phyloP scores from a whole-genome alignment of 192 early-diverging fungal species.

The Coemansia sp. region DNA sequence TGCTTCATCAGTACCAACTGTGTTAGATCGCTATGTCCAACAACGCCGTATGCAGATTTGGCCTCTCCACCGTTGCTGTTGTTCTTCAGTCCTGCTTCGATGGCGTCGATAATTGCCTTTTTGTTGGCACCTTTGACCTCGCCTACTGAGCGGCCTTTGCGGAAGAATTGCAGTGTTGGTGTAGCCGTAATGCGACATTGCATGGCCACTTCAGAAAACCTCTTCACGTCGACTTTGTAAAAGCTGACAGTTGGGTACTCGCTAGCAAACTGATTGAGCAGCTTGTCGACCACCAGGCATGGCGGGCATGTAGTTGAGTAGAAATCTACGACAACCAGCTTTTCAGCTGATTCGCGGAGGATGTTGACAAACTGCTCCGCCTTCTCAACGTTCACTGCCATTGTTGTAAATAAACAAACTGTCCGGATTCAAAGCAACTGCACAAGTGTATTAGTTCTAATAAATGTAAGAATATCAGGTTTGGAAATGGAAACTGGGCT shows the following conservation, averaged over 20 bases:
- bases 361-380: slow-evolving; percentile 46
- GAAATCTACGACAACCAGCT: slow-evolving; percentile 52
- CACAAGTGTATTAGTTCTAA: background rate
- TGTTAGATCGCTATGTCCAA: slow-evolving; percentile 62
- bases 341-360: slow-evolving; percentile 35
- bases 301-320: slow-evolving; percentile 50
- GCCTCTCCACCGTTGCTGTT: slow-evolving; percentile 8
- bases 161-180: slow-evolving; percentile 62
- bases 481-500: too few relatives aligned
- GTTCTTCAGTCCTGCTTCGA: slow-evolving; percentile 52
- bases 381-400: slow-evolving; percentile 45
- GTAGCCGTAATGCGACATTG: slow-evolving; percentile 44
- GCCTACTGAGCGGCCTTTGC: slow-evolving; percentile 68
- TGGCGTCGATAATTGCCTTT: slow-evolving; percentile 62
- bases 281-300: slow-evolving; percentile 30
- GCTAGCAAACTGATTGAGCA: slow-evolving; percentile 20
- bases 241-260: slow-evolving; percentile 38
- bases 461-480: too few relatives aligned
- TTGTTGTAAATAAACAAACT: slow-evolving; percentile 2
- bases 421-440: slow-evolving; percentile 5
- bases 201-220: slow-evolving; percentile 36
- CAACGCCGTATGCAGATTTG: slow-evolving; percentile 47
- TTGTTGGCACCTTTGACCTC: slow-evolving; percentile 83
- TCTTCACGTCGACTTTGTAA: slow-evolving; percentile 45
- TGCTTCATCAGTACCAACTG: slow-evolving; percentile 66